Conservation (phyloP, 257 asterid genomes). For the Solanum virginianum region DNA sequence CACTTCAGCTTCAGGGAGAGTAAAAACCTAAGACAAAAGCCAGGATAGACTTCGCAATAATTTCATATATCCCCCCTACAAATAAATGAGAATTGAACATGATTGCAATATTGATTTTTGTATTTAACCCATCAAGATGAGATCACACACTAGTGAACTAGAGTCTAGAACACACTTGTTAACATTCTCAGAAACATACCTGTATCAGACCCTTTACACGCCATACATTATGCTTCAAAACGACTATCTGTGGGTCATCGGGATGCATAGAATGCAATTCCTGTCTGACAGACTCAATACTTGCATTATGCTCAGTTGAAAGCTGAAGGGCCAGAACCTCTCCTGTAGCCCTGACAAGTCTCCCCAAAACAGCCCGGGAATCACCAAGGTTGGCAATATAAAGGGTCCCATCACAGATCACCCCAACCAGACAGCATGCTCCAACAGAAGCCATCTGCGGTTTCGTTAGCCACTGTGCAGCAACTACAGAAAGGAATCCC, state of each 20-base stretch:
- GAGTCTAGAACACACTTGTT: not conserved
- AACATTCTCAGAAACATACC: slow-evolving; percentile 7
- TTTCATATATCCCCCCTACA: not conserved
- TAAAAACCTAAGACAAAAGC: not conserved
- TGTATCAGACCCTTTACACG: slow-evolving; percentile 45
- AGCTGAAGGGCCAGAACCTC: slow-evolving; percentile 37
- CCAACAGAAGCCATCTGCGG: slow-evolving; percentile 46
- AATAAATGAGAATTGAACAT: not conserved
- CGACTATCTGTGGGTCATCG: slow-evolving; percentile 33
- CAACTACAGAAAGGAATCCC: slow-evolving; percentile 25
- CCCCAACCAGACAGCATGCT: slow-evolving; percentile 37
- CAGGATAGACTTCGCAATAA: not conserved
- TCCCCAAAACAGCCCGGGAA: slow-evolving; percentile 41
- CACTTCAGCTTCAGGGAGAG: not conserved
- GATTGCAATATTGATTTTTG: not conserved
- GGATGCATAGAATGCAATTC: slow-evolving; percentile 40
- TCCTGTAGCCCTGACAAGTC: slow-evolving; percentile 28
- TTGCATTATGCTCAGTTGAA: slow-evolving; percentile 37
- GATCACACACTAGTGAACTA: not conserved
- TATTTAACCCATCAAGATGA: not conserved
- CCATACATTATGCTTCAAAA: slow-evolving; percentile 40
- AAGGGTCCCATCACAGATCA: slow-evolving; percentile 26
- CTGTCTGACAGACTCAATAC: slow-evolving; percentile 36
- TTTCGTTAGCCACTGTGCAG: slow-evolving; percentile 25
- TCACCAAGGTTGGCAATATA: slow-evolving; percentile 38